Evolutionary conservation across 2,329 filamentous ascomycete species (phyloP).

Genomic region (Knufia petricola): DNA sequence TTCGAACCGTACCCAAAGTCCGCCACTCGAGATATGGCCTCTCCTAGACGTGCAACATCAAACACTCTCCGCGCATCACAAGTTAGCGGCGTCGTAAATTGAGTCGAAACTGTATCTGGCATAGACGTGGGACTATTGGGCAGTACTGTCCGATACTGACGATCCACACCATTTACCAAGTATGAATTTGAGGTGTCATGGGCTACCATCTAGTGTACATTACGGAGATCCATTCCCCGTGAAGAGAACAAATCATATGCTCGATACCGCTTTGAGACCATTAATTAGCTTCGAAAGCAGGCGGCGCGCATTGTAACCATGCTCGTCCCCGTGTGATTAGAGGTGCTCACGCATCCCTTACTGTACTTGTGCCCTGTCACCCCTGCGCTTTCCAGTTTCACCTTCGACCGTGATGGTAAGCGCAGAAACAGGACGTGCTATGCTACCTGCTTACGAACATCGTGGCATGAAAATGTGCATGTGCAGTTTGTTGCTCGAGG

Average conservation of each 20-base stretch:
- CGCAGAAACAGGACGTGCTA: no score
- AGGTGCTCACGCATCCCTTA: no score
- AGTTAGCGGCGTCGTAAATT: neutral
- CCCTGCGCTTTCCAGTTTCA: neutral
- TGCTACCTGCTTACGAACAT: no score
- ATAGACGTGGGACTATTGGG: neutral
- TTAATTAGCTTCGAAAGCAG: neutral
- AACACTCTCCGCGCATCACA: neutral
- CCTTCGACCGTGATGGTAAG: no score
- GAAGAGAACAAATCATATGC: neutral
- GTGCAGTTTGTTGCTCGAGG: no score
- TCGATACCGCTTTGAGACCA: neutral
- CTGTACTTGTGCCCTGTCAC: neutral
- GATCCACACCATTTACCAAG: neutral
- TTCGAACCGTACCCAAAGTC: no score
- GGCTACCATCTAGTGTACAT: neutral
- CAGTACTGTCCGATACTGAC: neutral
- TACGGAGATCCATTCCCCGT: neutral
- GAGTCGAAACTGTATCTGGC: neutral
- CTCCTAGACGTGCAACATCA: no score
- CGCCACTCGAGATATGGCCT: no score
- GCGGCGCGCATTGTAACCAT: neutral
- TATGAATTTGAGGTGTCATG: neutral
- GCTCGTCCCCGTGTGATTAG: neutral
- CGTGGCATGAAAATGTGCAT: no score